phyloP scores from a whole-genome alignment of 129 eudicot species.

The Ambrosia trifida region DNA sequence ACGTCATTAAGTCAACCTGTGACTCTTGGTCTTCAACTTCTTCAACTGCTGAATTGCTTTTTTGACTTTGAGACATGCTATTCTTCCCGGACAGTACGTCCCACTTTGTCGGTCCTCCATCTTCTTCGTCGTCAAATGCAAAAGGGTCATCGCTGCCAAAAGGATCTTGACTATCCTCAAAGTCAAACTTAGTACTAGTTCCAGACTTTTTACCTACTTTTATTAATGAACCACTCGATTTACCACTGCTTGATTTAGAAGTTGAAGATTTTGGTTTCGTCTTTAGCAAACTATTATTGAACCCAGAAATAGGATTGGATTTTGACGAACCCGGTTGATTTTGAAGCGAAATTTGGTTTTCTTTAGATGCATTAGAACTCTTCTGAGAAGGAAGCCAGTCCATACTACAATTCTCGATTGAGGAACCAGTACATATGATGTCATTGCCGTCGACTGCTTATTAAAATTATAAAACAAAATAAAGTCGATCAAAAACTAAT shows the following conservation, averaged over 20 bases:
- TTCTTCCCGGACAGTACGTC: constrained; percentile 52
- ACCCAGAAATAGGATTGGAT: constrained; percentile 23
- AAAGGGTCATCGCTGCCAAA: constrained; percentile 75
- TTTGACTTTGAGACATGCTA: constrained; percentile 34
- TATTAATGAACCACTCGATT: constrained; percentile 26
- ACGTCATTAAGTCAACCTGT: constrained; percentile 27
- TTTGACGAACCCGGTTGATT: constrained; percentile 39
- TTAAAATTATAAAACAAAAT: constrained; percentile 1
- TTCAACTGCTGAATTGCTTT: constrained; percentile 40
- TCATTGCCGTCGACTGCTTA: constrained; percentile 46
- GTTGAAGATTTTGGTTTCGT: constrained; percentile 45
- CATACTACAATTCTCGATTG: constrained; percentile 46
- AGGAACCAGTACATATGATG: constrained; percentile 44
- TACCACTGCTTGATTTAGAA: constrained; percentile 46
- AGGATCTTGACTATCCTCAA: constrained; percentile 73
- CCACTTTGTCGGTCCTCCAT: constrained; percentile 77
- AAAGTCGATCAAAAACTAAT: not conserved
- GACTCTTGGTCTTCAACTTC: constrained; percentile 36
- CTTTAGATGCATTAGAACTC: constrained; percentile 31
- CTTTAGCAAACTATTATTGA: constrained; percentile 43
- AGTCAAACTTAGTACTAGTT: constrained; percentile 21
- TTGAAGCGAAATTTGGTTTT: constrained; percentile 32
- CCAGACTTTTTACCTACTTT: constrained; percentile 34
- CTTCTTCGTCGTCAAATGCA: constrained; percentile 76
- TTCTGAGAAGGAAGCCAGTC: constrained; percentile 42